Base-by-base conservation (phyloP, 2,329 filamentous ascomycete genomes). In the Cylindrodendrum hubeiense region DNA sequence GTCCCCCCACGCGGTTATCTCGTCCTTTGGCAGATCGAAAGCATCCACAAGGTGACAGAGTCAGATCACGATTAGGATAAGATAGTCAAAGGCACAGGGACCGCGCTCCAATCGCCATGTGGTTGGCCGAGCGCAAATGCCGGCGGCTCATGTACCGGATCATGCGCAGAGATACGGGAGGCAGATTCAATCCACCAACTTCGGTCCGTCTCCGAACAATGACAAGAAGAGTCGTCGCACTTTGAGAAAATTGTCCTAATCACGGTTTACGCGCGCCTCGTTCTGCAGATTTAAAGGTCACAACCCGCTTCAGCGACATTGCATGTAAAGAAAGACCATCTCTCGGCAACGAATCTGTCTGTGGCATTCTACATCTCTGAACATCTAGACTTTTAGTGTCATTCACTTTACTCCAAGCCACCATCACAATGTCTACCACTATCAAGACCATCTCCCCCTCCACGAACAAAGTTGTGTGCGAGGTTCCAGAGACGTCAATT, bases 361-460 rank as follows among this genome's bases (percentile, higher is more conserved):
- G n/a, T n/a, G n/a, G 17, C 10, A 44, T 24, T 10, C 5, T 4
- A 26, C 43, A 15, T 39, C 37, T 5, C 33, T 34, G 10, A 9
- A 12, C 33, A 12, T 13, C 15, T 33, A 12, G 9, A 12, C 33
- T 34, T 13, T 34, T 33, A 12, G 9, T 34, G 6, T 26, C 22
- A 5, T 46, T 15, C 21, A 15, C 13, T 17, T 46, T 24, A 17
- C 22, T 28, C 10, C 39, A 17, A 19, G n/a, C 7, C 21, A 26
- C 43, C 9, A 26, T 55, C 73, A 83, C 66, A 57, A 90, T 90
- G 88, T 87, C 88, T 65, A 82, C 85, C 74, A 88, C 83, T 37
- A 84, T 91, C 71, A 89, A 83, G 26, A 98, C 95, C 69, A 95
- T 98, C 79, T 98, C 95, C 3, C 95, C 95, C 58, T 91, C 89